These are phyloP conservation scores for Fusarium armeniacum DNA, from an alignment of 2,329 filamentous ascomycete genomes.

Conservation along the genomic window DNA sequence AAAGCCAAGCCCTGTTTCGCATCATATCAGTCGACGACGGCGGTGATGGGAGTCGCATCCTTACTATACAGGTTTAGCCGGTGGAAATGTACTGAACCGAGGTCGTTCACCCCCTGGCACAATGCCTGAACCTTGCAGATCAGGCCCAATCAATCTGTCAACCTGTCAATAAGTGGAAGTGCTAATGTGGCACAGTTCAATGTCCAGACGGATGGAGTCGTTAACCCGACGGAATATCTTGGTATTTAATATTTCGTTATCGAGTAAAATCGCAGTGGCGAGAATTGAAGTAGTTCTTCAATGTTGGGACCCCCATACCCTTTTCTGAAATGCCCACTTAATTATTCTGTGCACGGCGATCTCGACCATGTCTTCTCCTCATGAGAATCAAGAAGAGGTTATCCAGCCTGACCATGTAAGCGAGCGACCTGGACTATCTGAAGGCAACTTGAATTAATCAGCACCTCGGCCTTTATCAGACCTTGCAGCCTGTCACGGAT, in stretches of 20 bases:
- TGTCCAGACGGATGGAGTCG: neutral
- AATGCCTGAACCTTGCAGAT: neutral
- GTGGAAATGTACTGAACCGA: slow-evolving; percentile 12
- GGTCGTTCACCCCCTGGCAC: neutral
- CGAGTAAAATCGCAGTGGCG: neutral
- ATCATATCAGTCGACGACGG: slow-evolving; percentile 5
- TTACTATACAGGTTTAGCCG: slow-evolving; percentile 11
- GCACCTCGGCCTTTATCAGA: slow-evolving; percentile 7
- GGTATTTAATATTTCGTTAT: slow-evolving; percentile 14
- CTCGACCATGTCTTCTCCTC: slow-evolving; percentile 17
- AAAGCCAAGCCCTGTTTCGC: neutral
- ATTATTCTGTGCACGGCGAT: neutral
- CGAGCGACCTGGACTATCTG: neutral
- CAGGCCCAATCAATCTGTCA: slow-evolving; percentile 12
- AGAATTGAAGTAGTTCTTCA: neutral
- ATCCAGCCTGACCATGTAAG: slow-evolving; percentile 19
- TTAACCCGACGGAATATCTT: neutral
- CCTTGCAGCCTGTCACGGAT: slow-evolving; percentile 27
- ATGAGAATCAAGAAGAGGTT: neutral
- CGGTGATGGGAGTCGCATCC: neutral
- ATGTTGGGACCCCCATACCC: neutral
- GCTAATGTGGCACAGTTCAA: slow-evolving; percentile 8
- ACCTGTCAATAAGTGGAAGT: slow-evolving; percentile 1
- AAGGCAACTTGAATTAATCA: slow-evolving; percentile 5
- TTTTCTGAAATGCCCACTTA: neutral